These are phyloP conservation scores for Coemansia sp. DNA, from an alignment of 192 early-diverging fungal genomes.

Conservation along the genomic window DNA sequence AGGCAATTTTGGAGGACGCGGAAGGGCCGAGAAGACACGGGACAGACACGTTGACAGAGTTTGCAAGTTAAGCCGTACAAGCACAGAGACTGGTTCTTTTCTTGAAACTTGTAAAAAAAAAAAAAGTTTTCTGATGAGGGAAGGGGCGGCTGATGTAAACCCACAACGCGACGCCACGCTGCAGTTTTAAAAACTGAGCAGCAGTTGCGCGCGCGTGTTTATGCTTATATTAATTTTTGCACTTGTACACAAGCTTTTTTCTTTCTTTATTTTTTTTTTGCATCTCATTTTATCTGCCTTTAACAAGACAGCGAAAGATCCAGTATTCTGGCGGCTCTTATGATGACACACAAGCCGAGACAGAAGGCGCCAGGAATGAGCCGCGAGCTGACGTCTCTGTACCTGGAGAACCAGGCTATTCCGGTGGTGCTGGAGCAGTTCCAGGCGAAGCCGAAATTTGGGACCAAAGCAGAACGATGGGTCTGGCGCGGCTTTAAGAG, in stretches of 20 bases:
- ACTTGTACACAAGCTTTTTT: neutral
- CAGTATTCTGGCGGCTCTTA: neutral
- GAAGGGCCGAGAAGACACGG: neutral
- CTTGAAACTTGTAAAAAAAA: neutral
- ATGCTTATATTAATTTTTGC: neutral
- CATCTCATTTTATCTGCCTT: neutral
- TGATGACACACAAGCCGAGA: conserved; percentile 33
- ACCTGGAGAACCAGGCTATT: conserved; percentile 46
- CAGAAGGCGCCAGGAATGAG: conserved; percentile 31
- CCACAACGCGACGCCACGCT: conserved; percentile 4
- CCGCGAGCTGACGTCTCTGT: conserved; percentile 49
- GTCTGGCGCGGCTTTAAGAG: conserved; percentile 68
- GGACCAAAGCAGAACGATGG: conserved; percentile 68
- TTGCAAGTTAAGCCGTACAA: neutral
- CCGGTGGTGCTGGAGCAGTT: conserved; percentile 47
- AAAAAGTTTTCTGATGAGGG: conserved; percentile 11
- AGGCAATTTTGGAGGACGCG: neutral
- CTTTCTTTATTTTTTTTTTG: conserved; percentile 3
- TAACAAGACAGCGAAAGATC: neutral
- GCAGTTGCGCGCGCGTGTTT: neutral
- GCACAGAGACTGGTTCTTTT: neutral
- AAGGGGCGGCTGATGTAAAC: neutral
- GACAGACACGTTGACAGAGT: neutral
- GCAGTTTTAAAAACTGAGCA: neutral
- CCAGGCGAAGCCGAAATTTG: conserved; percentile 71